These are phyloP conservation scores for Sanghuangporus sanghuang DNA, from an alignment of 1,284 basidiomycete species.

Conservation along the genomic window DNA sequence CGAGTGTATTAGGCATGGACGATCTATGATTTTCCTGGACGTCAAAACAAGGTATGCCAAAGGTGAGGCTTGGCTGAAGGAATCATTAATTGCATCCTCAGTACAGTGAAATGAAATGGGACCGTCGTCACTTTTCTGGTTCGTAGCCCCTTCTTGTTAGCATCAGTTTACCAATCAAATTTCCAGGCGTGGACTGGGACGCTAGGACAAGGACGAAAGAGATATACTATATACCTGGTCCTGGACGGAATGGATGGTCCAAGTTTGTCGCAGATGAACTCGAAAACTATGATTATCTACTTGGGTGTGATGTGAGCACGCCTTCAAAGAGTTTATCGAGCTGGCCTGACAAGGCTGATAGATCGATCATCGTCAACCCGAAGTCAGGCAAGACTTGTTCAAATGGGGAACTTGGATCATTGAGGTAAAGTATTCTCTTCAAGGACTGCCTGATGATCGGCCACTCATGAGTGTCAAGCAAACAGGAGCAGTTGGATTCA, in stretches of 20 bases:
- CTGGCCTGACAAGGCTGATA: constrained; percentile 24
- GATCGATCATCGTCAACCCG: constrained; percentile 86
- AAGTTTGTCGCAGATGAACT: constrained; percentile 60
- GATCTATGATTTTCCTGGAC: constrained; percentile 75
- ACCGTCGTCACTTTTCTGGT: constrained; percentile 71
- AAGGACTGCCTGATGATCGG: not conserved
- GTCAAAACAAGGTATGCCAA: constrained; percentile 60
- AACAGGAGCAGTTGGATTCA: constrained; percentile 76
- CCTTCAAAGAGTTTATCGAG: not conserved
- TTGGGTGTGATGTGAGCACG: constrained; percentile 57
- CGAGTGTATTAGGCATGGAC: constrained; percentile 67
- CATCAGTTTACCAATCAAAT: not conserved
- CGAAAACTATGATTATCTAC: constrained; percentile 79
- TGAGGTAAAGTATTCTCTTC: constrained; percentile 36
- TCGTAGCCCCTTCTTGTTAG: constrained; percentile 11
- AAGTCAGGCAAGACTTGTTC: constrained; percentile 62
- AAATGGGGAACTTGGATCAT: constrained; percentile 71
- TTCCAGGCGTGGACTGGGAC: constrained; percentile 84
- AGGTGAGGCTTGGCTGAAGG: not conserved
- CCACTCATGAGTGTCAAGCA: constrained; percentile 39
- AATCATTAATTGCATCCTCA: constrained; percentile 25
- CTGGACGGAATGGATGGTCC: constrained; percentile 66
- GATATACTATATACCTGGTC: constrained; percentile 56
- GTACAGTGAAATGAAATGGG: constrained; percentile 72
- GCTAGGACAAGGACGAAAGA: constrained; percentile 56